phyloP scores from a whole-genome alignment of 192 early-diverging fungal species.

The Podila epicladia region DNA sequence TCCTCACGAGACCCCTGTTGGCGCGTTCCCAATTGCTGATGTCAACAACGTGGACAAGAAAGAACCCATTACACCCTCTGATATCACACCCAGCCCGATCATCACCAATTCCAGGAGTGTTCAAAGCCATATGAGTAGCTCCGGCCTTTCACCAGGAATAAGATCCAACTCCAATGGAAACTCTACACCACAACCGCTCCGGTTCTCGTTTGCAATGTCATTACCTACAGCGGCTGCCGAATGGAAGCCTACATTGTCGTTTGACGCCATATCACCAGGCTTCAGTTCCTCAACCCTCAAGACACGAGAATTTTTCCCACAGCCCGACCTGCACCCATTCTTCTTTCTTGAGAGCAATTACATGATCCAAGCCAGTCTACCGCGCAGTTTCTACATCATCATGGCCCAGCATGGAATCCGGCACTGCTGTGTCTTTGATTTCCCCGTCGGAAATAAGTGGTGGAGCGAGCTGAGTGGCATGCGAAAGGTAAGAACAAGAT shows the following conservation, averaged over 20 bases:
- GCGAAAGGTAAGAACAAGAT: slow-evolving; percentile 58
- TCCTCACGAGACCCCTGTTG: slow-evolving; percentile 26
- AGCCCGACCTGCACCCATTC: slow-evolving; percentile 42
- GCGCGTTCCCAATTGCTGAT: slow-evolving; percentile 23
- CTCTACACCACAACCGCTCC: slow-evolving; percentile 3
- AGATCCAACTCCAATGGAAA: background rate
- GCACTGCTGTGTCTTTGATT: slow-evolving; percentile 71
- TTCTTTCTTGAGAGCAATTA: slow-evolving; percentile 56
- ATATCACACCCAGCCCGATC: slow-evolving; percentile 11
- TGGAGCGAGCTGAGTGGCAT: slow-evolving; percentile 73
- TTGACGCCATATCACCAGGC: slow-evolving; percentile 27
- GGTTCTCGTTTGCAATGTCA: slow-evolving; percentile 25
- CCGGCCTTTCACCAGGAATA: slow-evolving; percentile 1
- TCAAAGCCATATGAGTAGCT: slow-evolving; percentile 32
- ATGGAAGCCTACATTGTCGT: slow-evolving; percentile 30
- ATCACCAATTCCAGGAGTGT: slow-evolving; percentile 1
- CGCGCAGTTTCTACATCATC: slow-evolving; percentile 66
- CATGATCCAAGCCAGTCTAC: slow-evolving; percentile 54
- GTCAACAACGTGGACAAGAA: slow-evolving; percentile 8
- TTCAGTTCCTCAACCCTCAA: slow-evolving; percentile 37
- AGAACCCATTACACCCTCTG: background rate
- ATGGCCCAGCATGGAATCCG: slow-evolving; percentile 60
- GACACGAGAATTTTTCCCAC: slow-evolving; percentile 54
- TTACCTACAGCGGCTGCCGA: slow-evolving; percentile 13
- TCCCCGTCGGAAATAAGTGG: slow-evolving; percentile 66